These are phyloP conservation scores for Lactifluus hygrophoroides DNA, from an alignment of 768 basidiomycete species.

Conservation along the genomic window DNA sequence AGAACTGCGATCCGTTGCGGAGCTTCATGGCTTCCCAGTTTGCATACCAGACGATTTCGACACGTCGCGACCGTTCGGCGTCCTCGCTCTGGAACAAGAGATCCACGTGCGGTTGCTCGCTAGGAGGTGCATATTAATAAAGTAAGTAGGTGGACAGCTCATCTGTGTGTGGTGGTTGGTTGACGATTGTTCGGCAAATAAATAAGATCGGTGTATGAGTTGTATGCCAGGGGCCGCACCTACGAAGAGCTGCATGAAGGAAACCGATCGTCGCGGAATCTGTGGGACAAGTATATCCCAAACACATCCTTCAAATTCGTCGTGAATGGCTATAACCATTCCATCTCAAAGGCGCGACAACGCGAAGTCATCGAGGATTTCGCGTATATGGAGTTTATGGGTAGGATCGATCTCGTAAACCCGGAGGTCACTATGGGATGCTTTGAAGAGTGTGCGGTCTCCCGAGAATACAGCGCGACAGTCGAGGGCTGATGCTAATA, in stretches of 20 bases:
- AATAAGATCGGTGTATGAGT: constrained; percentile 65
- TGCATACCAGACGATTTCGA: constrained; percentile 38
- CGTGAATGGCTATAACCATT: constrained; percentile 66
- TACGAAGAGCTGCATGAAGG: constrained; percentile 64
- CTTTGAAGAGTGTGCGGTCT: constrained; percentile 77
- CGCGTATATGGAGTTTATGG: constrained; percentile 73
- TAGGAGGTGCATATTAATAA: constrained; percentile 71
- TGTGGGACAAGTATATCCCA: constrained; percentile 52
- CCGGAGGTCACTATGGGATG: constrained; percentile 67
- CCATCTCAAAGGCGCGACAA: constrained; percentile 60
- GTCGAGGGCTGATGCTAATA: neutral
- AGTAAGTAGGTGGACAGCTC: constrained; percentile 37
- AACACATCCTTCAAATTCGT: constrained; percentile 76
- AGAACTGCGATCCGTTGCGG: constrained; percentile 68
- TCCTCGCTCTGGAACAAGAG: constrained; percentile 58
- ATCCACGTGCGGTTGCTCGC: constrained; percentile 69
- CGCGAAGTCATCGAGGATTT: constrained; percentile 68
- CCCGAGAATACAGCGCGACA: neutral
- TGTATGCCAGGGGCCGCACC: constrained; percentile 59
- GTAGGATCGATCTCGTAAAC: constrained; percentile 71
- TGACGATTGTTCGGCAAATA: too few relatives aligned
- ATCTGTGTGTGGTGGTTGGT: neutral
- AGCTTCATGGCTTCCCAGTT: constrained; percentile 60
- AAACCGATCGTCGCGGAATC: constrained; percentile 34
- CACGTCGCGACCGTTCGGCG: constrained; percentile 61